These are phyloP conservation scores for Tricholoma matsutake DNA, from an alignment of 768 basidiomycete species.

Conservation along the genomic window DNA sequence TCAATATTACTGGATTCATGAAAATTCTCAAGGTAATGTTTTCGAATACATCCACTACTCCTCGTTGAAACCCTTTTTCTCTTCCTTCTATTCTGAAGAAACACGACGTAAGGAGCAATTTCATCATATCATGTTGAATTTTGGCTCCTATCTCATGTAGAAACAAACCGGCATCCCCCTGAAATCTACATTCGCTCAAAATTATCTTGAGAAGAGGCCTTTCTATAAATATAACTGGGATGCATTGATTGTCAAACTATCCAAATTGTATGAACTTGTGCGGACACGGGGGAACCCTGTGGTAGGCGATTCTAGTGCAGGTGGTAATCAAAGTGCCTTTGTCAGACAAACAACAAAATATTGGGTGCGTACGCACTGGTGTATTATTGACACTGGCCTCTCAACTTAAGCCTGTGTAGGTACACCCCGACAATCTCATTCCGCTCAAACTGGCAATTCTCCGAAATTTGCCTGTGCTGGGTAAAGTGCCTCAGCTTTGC, in stretches of 20 bases:
- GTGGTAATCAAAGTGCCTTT: conserved; percentile 94
- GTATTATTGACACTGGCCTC: conserved; percentile 10
- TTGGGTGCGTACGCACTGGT: conserved; percentile 58
- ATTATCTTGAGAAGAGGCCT: conserved; percentile 90
- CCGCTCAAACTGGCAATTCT: conserved; percentile 92
- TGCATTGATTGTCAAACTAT: conserved; percentile 91
- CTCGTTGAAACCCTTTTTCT: not conserved
- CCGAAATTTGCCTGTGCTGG: conserved; percentile 89
- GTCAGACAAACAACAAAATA: conserved; percentile 99
- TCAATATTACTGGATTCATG: conserved; percentile 98
- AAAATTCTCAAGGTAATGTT: conserved; percentile 88
- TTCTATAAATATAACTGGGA: conserved; percentile 99
- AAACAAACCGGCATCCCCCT: conserved; percentile 88
- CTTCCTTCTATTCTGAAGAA: conserved; percentile 48
- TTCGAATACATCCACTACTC: not conserved
- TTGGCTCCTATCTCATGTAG: conserved; percentile 37
- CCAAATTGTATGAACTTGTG: conserved; percentile 91
- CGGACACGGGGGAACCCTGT: conserved; percentile 94
- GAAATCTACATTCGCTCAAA: conserved; percentile 85
- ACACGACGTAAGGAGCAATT: conserved; percentile 66
- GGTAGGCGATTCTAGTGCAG: conserved; percentile 90
- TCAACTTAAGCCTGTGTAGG: conserved; percentile 25
- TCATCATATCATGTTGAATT: not conserved
- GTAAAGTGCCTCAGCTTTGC: conserved; percentile 34
- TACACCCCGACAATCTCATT: conserved; percentile 93